Base-by-base conservation (phyloP, 2,329 filamentous ascomycete genomes). In the Xylaria sp. region DNA sequence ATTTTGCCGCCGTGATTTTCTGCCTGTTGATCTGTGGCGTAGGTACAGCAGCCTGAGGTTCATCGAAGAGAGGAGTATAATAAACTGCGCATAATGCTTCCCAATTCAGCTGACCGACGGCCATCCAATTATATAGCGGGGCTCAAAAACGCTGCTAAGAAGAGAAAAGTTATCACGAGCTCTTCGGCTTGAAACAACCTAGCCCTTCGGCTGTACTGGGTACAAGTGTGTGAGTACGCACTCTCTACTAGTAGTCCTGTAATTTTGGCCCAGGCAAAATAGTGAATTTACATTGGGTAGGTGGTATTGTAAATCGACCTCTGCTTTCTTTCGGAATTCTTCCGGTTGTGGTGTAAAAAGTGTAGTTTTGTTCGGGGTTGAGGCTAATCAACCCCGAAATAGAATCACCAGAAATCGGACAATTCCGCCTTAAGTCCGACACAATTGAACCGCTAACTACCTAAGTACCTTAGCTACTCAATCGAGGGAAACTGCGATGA, bases 21-120 rank as follows among this genome's bases (percentile, higher is more conserved):
- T 25, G 20, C 13, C 9, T 25, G 20, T 23, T 50, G 46, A 46
- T 46, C 20, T 28, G 28, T 28, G 28, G 28, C 28, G 28, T 28
- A 28, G 3, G 3, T 28, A 28, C 3, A 6, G 28, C 28, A 28
- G 28, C 28, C 28, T 28, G 28, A 28, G 28, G 28, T 28, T 28
- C 3, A 28, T 28, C 28, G 28, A 28, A 28, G 28, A 28, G 28
- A 34, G 18, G 7, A 52, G 25, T 12, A 37, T n/a, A 18, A 7
- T 6, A 37, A 20, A n/a, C 18, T 50, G 48, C 50, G 55, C 61
- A 65, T 37, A 60, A 52, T 65, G 55, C 46, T 72, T 70, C 66
- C 71, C 62, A 61, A 71, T 69, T 66, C 61, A 71, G 71, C 66
- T 73, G 64, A 46, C 71, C 71, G 71, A 64, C 6, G 13, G 32